Evolutionary conservation across 345 rosid species (phyloP), one percentile per base, ranked within the genome.

Genomic region (Conringia planisiliqua): DNA sequence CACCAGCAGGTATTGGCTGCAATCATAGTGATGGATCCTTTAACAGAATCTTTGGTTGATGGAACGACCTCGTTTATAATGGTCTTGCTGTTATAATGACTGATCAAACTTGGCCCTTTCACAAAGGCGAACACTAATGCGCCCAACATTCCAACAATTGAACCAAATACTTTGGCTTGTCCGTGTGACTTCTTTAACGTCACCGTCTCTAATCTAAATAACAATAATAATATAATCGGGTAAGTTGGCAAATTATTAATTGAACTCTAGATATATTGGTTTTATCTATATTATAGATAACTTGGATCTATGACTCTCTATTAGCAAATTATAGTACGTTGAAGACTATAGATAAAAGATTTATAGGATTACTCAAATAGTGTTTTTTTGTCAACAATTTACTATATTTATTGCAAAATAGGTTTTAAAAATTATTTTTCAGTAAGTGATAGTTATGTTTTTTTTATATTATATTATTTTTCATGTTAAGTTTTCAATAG

Each of bases 21-120:
- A 73, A 93, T 79, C 98, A 93, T 91, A 22, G 89, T 77, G 17
- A 93, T 81, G 33, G 84, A 78, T n/a, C 98, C 98, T 81, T 85
- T 88, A 2, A 93, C 73, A 81, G 86, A 83, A 36, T 83, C 76
- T 24, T 62, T 62, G 5, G 68, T 75, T 16, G 65, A 67, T 39
- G 70, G 33, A 52, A 72, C 60, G 4, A n/a, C 7, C 6, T 58
- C 77, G 70, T 66, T 51, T 48, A 33, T 54, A 10, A 60, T n/a
- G 1, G 63, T 69, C 38, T 72, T 1, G 85, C 80, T 78, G n/a
- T 58, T 76, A 65, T 72, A 10, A 55, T 79, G 74, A 39, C 75
- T 80, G 9, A 93, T 29, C 40, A 76, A 70, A n/a, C 85, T 77
- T 18, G 96, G 89, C 6, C 98, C 98, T 77, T 87, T 93, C 5